Percentiles rank a stretch among this genome's conserved stretches.
These are phyloP conservation scores for Ogataea thermomethanolica DNA, from an alignment of 805 yeast genomes.

Conservation along the genomic window DNA sequence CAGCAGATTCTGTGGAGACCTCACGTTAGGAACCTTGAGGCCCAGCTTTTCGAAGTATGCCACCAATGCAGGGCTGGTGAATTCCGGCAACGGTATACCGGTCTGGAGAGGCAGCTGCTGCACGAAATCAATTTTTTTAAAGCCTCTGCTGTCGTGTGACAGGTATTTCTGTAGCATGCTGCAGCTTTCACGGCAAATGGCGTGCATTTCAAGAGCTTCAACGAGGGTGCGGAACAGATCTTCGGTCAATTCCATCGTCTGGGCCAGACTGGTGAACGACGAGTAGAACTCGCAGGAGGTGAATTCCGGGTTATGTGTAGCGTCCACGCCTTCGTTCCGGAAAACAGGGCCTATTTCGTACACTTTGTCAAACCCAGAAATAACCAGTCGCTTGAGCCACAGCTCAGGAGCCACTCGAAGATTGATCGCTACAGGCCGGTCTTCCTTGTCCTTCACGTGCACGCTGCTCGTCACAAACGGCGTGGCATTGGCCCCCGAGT, in stretches of 20 bases:
- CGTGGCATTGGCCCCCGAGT: conserved; percentile 87
- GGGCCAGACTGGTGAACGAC: conserved; percentile 61
- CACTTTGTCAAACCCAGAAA: conserved; percentile 81
- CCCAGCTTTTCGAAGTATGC: conserved; percentile 39
- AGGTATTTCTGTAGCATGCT: conserved; percentile 14
- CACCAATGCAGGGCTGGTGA: conserved; percentile 40
- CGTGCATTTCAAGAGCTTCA: conserved; percentile 26
- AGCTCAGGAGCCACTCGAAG: conserved; percentile 92
- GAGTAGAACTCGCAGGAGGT: conserved; percentile 88
- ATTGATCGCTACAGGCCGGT: conserved; percentile 38
- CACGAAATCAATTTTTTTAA: conserved; percentile 59
- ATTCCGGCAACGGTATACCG: conserved; percentile 46
- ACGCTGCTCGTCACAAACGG: conserved; percentile 62
- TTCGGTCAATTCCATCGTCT: conserved; percentile 65
- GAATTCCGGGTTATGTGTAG: conserved; percentile 93
- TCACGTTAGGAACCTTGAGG: conserved; percentile 33
- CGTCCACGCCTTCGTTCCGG: conserved; percentile 90
- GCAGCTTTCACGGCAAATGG: conserved; percentile 25
- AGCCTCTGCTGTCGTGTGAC: conserved; percentile 23
- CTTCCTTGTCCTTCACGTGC: conserved; percentile 33
- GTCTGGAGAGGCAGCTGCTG: conserved; percentile 55
- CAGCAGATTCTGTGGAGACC: conserved; percentile 56
- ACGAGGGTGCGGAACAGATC: conserved; percentile 45
- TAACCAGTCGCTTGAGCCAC: conserved; percentile 82
- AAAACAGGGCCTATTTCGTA: conserved; percentile 84